These are phyloP conservation scores for Gliomastix tumulicola DNA, from an alignment of 2,329 filamentous ascomycete species.

Conservation along the genomic window DNA sequence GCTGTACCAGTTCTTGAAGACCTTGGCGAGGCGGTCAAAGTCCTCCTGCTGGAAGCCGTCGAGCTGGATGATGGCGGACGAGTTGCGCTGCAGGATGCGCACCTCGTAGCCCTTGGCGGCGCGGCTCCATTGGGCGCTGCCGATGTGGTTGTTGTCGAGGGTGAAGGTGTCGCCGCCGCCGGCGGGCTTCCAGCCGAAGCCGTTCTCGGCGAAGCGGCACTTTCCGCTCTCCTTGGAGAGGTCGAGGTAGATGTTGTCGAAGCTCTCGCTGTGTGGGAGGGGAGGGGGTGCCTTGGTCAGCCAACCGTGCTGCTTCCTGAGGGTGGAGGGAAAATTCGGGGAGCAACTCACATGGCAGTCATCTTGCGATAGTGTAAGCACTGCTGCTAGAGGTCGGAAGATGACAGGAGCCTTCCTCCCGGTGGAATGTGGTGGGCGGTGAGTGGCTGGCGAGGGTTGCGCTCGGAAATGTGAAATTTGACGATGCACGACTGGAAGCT, in stretches of 20 bases:
- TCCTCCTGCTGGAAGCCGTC: constrained; percentile 96
- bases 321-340: no score
- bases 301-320: no score
- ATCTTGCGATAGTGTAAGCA: constrained; percentile 13
- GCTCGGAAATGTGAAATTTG: no score
- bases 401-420: no score
- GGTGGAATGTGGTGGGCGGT: no score
- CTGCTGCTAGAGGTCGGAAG: no score
- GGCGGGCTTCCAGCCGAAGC: constrained; percentile 90
- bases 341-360: constrained; percentile 31
- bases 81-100: constrained; percentile 80
- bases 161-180: constrained; percentile 89
- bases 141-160: constrained; percentile 79
- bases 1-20: constrained; percentile 98
- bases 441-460: no score
- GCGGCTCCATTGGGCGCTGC: constrained; percentile 86
- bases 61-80: constrained; percentile 81
- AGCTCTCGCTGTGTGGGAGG: constrained; percentile 65
- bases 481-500: no score
- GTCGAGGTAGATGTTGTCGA: constrained; percentile 95
- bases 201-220: constrained; percentile 90
- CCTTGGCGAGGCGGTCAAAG: constrained; percentile 80
- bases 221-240: constrained; percentile 88
- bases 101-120: constrained; percentile 89
- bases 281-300: no score